phyloP scores from a whole-genome alignment of 345 rosid genomes.

The Linum lewisii region DNA sequence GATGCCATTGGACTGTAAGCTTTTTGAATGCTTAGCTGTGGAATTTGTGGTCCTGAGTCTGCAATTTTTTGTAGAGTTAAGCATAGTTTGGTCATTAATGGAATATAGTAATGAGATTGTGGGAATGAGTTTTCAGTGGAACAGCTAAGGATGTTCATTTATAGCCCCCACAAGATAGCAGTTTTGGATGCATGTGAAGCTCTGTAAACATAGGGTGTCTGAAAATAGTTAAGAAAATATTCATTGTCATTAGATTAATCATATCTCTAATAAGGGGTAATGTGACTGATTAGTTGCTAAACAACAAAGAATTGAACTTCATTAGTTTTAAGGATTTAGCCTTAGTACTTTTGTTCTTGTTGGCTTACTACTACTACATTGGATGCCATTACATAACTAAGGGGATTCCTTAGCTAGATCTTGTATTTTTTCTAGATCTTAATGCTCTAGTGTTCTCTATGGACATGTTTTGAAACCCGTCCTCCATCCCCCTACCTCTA shows the following conservation, averaged over 20 bases:
- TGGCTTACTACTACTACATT: too few species aligned
- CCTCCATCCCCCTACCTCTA: too few species aligned
- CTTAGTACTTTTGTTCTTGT: too few species aligned
- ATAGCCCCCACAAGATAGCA: slow-evolving; percentile 10
- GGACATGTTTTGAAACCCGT: too few species aligned
- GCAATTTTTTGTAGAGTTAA: neutral
- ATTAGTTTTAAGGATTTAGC: too few species aligned
- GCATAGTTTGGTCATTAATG: slow-evolving; percentile 1
- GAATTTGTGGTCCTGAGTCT: neutral
- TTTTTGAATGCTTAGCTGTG: neutral
- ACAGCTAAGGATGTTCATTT: slow-evolving; percentile 13
- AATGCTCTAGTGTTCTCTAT: too few species aligned
- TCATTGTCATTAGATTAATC: neutral
- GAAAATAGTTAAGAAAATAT: neutral
- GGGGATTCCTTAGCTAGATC: neutral
- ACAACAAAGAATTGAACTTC: too few species aligned
- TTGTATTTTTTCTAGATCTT: too few species aligned
- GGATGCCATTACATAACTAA: too few species aligned
- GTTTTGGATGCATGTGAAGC: slow-evolving; percentile 16
- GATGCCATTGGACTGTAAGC: neutral
- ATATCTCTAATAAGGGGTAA: neutral
- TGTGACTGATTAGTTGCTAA: neutral
- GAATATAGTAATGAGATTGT: neutral
- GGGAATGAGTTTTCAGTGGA: neutral
- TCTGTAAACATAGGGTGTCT: neutral